These are phyloP conservation scores for Vicia villosa DNA, from an alignment of 306 rosid genomes.

Conservation along the genomic window DNA sequence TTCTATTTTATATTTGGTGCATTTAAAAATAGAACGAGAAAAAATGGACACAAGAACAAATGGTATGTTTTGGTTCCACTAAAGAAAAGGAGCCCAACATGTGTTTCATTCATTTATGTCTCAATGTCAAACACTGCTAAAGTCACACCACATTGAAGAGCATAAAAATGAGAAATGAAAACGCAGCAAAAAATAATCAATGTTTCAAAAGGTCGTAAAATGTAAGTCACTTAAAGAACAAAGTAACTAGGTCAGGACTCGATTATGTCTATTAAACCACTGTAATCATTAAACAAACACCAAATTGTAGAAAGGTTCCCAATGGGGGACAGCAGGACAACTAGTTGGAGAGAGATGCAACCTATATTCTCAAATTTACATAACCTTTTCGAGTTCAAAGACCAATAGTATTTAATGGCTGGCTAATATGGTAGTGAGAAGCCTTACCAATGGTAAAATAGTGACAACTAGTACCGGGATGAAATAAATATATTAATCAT, in stretches of 20 bases:
- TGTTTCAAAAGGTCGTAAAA: slow-evolving; percentile 13
- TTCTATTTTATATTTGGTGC: not conserved
- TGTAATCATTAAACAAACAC: not conserved
- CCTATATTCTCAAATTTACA: not conserved
- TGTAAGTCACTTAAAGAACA: slow-evolving; percentile 14
- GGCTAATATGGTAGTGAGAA: not conserved
- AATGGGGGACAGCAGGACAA: not conserved
- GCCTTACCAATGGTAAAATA: not conserved
- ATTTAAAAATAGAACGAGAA: not conserved
- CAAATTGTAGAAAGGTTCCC: not conserved
- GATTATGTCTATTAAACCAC: not conserved
- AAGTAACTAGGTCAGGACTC: slow-evolving; percentile 4
- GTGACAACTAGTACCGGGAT: not conserved
- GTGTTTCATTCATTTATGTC: not conserved
- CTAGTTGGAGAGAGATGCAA: not conserved
- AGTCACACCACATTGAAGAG: slow-evolving; percentile 19
- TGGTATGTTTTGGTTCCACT: not conserved
- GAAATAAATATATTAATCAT: not conserved
- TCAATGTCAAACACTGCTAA: not conserved
- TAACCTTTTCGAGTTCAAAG: not conserved
- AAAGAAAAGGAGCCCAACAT: slow-evolving; percentile 2
- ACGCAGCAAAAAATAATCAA: not conserved
- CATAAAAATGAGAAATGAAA: slow-evolving; percentile 10
- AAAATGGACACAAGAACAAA: slow-evolving; percentile 1
- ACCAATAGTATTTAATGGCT: not conserved